Percentiles rank a stretch among this genome's conserved stretches.
phyloP scores from a whole-genome alignment of 345 rosid genomes.

The Citrus inodora region DNA sequence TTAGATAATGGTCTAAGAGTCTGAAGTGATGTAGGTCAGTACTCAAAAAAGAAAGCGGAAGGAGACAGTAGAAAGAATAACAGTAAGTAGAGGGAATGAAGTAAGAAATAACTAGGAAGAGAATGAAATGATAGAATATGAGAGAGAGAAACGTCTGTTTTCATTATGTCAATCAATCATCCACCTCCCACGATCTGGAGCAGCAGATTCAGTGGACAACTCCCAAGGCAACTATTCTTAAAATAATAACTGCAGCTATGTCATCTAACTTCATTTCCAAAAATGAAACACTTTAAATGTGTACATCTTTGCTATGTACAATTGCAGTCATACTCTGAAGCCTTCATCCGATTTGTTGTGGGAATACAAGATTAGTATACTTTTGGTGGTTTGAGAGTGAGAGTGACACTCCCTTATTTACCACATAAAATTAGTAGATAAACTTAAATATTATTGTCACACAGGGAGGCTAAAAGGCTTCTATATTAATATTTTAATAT shows the following conservation, averaged over 20 bases:
- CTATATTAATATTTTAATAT: too few species aligned
- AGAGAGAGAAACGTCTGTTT: neutral
- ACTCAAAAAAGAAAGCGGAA: neutral
- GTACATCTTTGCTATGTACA: neutral
- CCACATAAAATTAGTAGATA: neutral
- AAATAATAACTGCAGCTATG: neutral
- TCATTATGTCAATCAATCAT: neutral
- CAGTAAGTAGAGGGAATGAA: neutral
- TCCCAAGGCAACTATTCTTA: neutral
- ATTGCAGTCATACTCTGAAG: neutral
- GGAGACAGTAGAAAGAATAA: too few species aligned
- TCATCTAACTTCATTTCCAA: neutral
- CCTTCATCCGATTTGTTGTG: neutral
- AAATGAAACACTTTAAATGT: neutral
- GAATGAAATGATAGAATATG: neutral
- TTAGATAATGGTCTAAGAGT: neutral
- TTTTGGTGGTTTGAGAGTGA: neutral
- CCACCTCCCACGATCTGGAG: neutral
- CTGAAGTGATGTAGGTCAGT: neutral
- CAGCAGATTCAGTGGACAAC: neutral
- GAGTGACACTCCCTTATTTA: neutral
- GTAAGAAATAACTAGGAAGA: neutral
- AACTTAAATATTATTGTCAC: too few species aligned
- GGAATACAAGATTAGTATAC: neutral
- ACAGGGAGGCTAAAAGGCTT: neutral